phyloP scores from a whole-genome alignment of 768 basidiomycete species.

The Pleurotus cornucopiae region DNA sequence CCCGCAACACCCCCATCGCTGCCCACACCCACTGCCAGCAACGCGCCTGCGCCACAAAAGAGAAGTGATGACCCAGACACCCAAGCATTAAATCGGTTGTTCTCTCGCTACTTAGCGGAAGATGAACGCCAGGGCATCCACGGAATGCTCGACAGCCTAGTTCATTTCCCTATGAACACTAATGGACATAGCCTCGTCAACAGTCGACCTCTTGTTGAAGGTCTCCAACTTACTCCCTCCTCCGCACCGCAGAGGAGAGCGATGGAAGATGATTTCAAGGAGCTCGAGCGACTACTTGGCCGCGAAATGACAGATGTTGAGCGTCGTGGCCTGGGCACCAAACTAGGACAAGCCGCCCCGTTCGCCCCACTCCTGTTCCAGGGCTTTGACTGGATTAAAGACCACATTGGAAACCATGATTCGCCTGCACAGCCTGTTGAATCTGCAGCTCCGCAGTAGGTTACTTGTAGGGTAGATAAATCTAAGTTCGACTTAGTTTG shows the following conservation, averaged over 20 bases:
- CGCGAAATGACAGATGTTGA: neutral
- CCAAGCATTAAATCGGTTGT: no score
- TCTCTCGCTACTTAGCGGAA: no score
- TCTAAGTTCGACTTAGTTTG: no score
- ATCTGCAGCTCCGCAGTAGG: neutral
- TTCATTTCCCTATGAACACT: no score
- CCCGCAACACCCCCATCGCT: neutral
- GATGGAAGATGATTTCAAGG: neutral
- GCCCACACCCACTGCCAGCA: neutral
- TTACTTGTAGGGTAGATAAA: no score
- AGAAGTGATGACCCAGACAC: no score
- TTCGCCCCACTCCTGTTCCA: neutral
- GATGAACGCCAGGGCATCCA: no score
- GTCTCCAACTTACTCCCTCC: neutral
- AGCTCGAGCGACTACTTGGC: conserved; percentile 1
- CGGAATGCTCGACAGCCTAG: no score
- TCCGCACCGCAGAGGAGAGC: neutral
- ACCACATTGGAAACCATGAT: neutral
- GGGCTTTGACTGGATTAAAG: conserved; percentile 1
- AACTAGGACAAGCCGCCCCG: neutral
- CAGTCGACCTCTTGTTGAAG: no score
- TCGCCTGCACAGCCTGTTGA: neutral
- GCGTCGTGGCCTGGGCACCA: neutral
- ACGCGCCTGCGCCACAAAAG: no score
- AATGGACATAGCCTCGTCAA: no score